These are phyloP conservation scores for Prototheca wickerhamii DNA, from an alignment of 163 green algal genomes.

Conservation along the genomic window DNA sequence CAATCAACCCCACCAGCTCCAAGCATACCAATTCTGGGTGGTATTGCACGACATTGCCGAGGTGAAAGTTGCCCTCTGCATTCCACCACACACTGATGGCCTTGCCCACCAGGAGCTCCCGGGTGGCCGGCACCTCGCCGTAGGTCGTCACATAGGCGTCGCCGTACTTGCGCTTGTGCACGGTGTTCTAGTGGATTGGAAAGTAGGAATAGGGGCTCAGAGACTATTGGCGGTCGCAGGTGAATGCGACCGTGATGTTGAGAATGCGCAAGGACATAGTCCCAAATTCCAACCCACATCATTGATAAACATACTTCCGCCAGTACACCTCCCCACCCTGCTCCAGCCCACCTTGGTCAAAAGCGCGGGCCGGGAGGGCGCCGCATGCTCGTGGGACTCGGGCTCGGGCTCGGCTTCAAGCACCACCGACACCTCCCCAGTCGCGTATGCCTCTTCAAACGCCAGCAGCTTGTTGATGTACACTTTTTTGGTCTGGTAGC, in stretches of 20 bases:
- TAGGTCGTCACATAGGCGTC: background rate
- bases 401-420: background rate
- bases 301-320: too few species aligned
- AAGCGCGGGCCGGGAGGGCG: too few species aligned
- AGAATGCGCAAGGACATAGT: too few species aligned
- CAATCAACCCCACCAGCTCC: background rate
- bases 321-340: too few species aligned
- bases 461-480: conserved; percentile 15
- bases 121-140: background rate
- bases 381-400: background rate
- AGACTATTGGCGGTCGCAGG: too few species aligned
- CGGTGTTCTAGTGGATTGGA: too few species aligned
- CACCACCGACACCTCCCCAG: background rate
- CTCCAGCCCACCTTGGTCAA: too few species aligned
- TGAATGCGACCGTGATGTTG: too few species aligned
- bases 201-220: too few species aligned
- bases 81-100: conserved; percentile 5
- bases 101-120: conserved; percentile 3
- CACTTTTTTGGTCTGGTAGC: conserved; percentile 17
- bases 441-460: conserved; percentile 14
- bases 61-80: conserved; percentile 1
- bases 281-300: too few species aligned
- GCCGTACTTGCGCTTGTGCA: background rate
- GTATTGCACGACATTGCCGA: conserved; percentile 5
- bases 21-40: background rate